Evolutionary conservation across 2,329 filamentous ascomycete species (phyloP).

Genomic region (Diaporthe sp.): DNA sequence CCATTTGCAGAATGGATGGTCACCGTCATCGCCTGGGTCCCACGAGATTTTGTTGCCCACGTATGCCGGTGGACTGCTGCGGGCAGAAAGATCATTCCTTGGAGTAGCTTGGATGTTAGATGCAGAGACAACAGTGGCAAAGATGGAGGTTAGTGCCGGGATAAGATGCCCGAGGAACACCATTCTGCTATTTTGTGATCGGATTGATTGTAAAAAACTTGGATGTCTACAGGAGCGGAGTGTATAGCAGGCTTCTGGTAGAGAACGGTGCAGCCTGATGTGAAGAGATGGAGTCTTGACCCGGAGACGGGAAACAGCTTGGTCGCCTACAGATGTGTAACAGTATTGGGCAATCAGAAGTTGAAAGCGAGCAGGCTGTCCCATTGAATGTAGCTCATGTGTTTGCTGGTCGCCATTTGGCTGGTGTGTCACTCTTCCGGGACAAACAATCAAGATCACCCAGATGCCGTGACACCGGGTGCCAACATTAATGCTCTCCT

Average conservation of each 20-base stretch:
- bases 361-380: neutral
- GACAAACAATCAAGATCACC: neutral
- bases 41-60: conserved; percentile 11
- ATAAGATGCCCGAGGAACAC: neutral
- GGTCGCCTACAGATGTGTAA: neutral
- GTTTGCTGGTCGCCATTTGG: neutral
- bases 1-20: neutral
- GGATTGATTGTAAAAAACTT: neutral
- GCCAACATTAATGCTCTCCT: neutral
- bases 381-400: neutral
- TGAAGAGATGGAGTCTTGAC: neutral
- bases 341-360: neutral
- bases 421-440: neutral
- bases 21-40: neutral
- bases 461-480: neutral
- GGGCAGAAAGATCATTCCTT: too few species aligned
- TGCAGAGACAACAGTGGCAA: neutral
- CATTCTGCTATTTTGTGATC: neutral
- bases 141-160: neutral
- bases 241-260: neutral
- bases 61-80: neutral
- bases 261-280: too few species aligned
- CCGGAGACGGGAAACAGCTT: neutral
- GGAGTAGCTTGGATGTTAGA: neutral
- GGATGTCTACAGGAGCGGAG: neutral